These are phyloP conservation scores for Taxillus chinensis DNA, from an alignment of 164 flowering plant genomes.

Conservation along the genomic window DNA sequence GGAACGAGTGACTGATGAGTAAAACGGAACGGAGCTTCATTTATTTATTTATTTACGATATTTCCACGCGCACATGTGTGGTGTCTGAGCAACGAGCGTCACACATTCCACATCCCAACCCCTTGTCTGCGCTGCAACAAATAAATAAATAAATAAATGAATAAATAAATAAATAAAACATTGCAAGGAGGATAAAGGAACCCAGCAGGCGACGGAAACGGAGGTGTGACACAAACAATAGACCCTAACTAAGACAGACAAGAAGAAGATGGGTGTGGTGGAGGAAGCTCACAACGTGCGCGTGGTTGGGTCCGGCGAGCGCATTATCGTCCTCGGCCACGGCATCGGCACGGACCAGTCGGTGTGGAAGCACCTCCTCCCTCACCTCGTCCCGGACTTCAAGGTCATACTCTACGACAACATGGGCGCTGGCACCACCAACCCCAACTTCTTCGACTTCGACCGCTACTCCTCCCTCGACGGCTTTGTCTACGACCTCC, in stretches of 20 bases:
- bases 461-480: constrained; percentile 39
- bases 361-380: constrained; percentile 47
- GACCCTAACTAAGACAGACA: too few relatives aligned
- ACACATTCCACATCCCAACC: too few relatives aligned
- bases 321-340: constrained; percentile 33
- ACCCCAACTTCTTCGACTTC: constrained; percentile 56
- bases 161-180: too few relatives aligned
- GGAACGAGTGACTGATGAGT: too few relatives aligned
- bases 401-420: constrained; percentile 38
- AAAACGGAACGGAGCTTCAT: too few relatives aligned
- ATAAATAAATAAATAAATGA: too few relatives aligned
- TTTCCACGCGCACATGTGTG: too few relatives aligned
- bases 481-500: constrained; percentile 40
- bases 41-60: too few relatives aligned
- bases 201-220: constrained; percentile 5
- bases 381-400: constrained; percentile 31
- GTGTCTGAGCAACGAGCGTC: too few relatives aligned
- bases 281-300: constrained; percentile 45
- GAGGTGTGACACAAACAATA: background rate
- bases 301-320: constrained; percentile 31
- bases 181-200: too few relatives aligned
- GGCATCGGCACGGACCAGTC: constrained; percentile 61
- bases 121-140: too few relatives aligned
- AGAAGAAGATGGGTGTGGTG: constrained; percentile 32
- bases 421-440: constrained; percentile 59